Conservation (phyloP, 805 yeast species). For the Sugiyamaella boreocaroliniensis region DNA sequence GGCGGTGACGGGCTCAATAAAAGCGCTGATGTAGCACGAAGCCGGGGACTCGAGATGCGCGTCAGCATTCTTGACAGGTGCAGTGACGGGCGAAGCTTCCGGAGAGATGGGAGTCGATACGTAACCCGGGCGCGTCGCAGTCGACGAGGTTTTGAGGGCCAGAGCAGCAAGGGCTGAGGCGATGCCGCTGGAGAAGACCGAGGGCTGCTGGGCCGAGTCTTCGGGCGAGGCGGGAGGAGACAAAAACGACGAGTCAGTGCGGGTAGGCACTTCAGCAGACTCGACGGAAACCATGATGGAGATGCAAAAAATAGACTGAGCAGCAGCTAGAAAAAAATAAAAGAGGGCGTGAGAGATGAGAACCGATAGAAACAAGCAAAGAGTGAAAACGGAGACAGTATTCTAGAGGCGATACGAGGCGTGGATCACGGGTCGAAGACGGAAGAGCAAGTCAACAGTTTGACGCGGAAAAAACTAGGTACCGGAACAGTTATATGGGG, state of each 20-base stretch:
- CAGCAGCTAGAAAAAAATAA: not conserved
- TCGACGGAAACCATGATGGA: not conserved
- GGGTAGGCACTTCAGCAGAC: not conserved
- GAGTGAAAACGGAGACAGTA: no score
- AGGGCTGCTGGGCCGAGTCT: not conserved
- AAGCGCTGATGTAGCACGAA: not conserved
- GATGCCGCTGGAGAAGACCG: not conserved
- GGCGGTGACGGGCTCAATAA: not conserved
- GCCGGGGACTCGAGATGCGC: not conserved
- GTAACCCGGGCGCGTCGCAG: not conserved
- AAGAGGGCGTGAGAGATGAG: no score
- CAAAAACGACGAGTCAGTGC: not conserved
- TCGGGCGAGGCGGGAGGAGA: slow-evolving; percentile 5
- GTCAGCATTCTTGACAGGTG: no score
- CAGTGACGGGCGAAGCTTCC: not conserved
- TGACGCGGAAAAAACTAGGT: no score
- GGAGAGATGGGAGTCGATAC: not conserved
- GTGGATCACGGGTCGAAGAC: no score
- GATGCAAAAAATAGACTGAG: not conserved
- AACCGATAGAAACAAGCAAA: no score
- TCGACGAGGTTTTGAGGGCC: not conserved
- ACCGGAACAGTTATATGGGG: no score
- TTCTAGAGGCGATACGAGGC: no score
- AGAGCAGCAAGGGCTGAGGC: not conserved
- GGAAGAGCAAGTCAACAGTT: no score